Evolutionary conservation across 495 filamentous ascomycete species (phyloP), one percentile per base, ranked within the genome.

Genomic region (Xylaria sp.): DNA sequence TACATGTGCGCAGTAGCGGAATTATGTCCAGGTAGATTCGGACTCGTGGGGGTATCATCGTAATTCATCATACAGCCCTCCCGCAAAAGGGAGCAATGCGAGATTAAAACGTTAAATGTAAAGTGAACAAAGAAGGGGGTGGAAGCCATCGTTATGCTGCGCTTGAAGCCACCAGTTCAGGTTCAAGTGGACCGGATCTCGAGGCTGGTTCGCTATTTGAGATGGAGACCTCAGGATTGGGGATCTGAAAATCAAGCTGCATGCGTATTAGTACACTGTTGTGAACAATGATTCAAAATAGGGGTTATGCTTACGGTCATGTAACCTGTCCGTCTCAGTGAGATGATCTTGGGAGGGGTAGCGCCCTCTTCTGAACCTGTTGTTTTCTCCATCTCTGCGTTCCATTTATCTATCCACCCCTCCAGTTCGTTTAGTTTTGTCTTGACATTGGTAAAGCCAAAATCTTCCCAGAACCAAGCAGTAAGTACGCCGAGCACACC

Each of bases 401-500:
- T 98, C 92, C 93, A 95, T 65, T 89, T 87, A 72, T 96, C 90
- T 48, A 97, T 82, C 88, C 90, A 96, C 64, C 77, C 79, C 79
- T 97, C 95, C 21, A 97, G 82, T 3, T 80, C 83, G 44, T 82
- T 82, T 29, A 96, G 75, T 62, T 89, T 83, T n/a, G 83, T 79
- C 80, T 97, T 97, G 14, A 90, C 86, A 26, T 82, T 86, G 9
- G 91, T 90, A 2, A 91, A 84, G 1, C 94, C 93, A 31, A 96
- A 55, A 76, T 98, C 96, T 62, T 99, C 96, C 92, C 93, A 97
- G 17, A 98, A 66, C 94, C 94, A 99, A 21, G 93, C 89, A 4
- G 96, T 98, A 35, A 92, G 78, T 52, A 97, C 76, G 0, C 94
- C 94, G 72, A 97, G 69, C 7, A 92, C 78, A 5, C 88, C 88